A percentile compares a stretch with the other conserved stretches of the same genome.
Conservation (phyloP, 305 asterid genomes). For the Fraxinus sp. region DNA sequence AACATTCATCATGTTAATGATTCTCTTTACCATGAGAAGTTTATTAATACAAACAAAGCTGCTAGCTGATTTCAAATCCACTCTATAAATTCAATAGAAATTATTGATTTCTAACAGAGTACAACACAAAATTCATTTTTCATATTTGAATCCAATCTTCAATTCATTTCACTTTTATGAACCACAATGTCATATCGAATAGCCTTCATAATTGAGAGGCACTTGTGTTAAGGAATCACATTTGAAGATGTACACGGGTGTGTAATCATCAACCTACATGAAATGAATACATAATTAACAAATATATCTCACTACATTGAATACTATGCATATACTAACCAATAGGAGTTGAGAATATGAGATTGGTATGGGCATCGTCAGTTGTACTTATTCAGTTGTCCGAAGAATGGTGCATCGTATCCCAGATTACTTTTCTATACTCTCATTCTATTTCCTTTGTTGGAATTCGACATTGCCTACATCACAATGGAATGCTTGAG, state of each 20-base stretch:
- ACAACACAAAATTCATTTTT: background rate
- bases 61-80: background rate
- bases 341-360: background rate
- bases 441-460: background rate
- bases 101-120: background rate
- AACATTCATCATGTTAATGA: background rate
- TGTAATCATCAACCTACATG: too few relatives aligned
- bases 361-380: background rate
- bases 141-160: background rate
- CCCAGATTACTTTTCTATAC: background rate
- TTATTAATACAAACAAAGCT: background rate
- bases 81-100: background rate
- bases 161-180: background rate
- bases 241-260: too few relatives aligned
- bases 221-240: background rate
- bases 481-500: background rate
- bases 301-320: background rate
- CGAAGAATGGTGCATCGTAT: background rate
- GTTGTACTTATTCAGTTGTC: background rate
- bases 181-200: background rate
- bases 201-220: too few relatives aligned
- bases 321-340: background rate
- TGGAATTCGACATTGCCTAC: background rate
- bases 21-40: background rate
- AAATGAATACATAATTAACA: too few relatives aligned